These are phyloP conservation scores for Aspergillus oerlinghausenensis DNA, from an alignment of 2,329 filamentous ascomycete species.

Conservation along the genomic window DNA sequence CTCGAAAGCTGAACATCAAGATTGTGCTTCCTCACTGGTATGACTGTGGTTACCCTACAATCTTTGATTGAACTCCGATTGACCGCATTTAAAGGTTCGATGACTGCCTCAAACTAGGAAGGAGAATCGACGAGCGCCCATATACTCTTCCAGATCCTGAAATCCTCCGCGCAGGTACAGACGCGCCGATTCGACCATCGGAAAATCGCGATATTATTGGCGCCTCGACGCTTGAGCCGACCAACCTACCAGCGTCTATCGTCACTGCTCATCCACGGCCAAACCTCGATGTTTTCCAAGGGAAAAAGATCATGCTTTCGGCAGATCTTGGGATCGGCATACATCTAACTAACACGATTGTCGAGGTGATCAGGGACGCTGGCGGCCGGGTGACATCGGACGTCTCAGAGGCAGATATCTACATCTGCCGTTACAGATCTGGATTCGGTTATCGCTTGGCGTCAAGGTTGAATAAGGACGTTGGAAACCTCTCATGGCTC, in stretches of 20 bases:
- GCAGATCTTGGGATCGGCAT: conserved; percentile 66
- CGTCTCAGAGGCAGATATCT: conserved; percentile 71
- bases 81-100: conserved; percentile 65
- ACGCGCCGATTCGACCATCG: conserved; percentile 55
- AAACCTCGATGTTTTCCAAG: conserved; percentile 68
- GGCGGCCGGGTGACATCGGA: conserved; percentile 65
- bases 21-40: conserved; percentile 93
- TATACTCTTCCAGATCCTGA: conserved; percentile 84
- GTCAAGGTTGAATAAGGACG: conserved; percentile 70
- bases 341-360: conserved; percentile 63
- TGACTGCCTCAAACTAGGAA: conserved; percentile 88
- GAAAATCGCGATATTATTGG: conserved; percentile 61
- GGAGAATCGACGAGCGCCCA: conserved; percentile 81
- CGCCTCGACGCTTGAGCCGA: conserved; percentile 55
- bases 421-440: conserved; percentile 81
- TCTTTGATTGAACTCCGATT: conserved; percentile 15
- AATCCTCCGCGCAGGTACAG: conserved; percentile 59
- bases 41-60: conserved; percentile 1
- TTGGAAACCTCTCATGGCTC: conserved; percentile 91
- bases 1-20: conserved; percentile 67
- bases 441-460: conserved; percentile 73
- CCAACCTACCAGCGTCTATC: conserved; percentile 31
- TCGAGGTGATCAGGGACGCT: conserved; percentile 64
- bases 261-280: conserved; percentile 34
- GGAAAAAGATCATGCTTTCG: conserved; percentile 72